Base-by-base conservation (phyloP, 176 grass and related monocot genomes). In the Triticum turgidum region DNA sequence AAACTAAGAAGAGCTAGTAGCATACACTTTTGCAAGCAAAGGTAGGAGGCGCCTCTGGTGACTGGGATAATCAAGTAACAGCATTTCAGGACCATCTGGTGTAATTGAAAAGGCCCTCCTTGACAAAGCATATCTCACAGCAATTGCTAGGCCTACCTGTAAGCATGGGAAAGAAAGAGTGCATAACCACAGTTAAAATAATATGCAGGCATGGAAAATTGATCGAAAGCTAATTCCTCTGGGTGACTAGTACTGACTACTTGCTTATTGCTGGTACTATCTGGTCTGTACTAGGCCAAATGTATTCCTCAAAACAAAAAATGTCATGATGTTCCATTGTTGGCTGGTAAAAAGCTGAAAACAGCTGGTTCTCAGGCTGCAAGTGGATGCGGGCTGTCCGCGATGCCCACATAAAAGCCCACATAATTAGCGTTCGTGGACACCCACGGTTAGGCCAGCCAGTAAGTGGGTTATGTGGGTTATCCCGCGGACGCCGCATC, bases 51-150 rank as follows among this genome's bases (percentile, higher is more conserved):
- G 92, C 41, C 93, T 86, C 85, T 98, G 96, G 85, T 98, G 96
- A 82, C 88, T 94, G 78, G 96, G 96, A 92, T 98, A 98, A 78
- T 98, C 96, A 38, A 98, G 93, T 77, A 98, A 82, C 76, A 96
- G 64, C 88, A 84, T 86, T 87, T 98, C 96, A 83, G 93, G 96
- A 29, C 86, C 92, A 88, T 92, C 85, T 59, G 89, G 92, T 86
- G 88, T 89, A 80, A 94, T 33, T 54, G 96, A 91, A 86, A 98
- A 98, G 29, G 96, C 96, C 63, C 96, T 91, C 88, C 96, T 98
- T 51, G 96, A 90, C 83, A 98, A 86, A 82, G 90, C 76, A 61
- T 98, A 98, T 85, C 96, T 96, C 59, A 92, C 81, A 83, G 96
- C 88, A 94, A 92, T 96, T 22, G 92, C 90, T 85, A 98, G 73